Conservation (phyloP, 352 stramenopile species). For the Plasmopara halstedii region DNA sequence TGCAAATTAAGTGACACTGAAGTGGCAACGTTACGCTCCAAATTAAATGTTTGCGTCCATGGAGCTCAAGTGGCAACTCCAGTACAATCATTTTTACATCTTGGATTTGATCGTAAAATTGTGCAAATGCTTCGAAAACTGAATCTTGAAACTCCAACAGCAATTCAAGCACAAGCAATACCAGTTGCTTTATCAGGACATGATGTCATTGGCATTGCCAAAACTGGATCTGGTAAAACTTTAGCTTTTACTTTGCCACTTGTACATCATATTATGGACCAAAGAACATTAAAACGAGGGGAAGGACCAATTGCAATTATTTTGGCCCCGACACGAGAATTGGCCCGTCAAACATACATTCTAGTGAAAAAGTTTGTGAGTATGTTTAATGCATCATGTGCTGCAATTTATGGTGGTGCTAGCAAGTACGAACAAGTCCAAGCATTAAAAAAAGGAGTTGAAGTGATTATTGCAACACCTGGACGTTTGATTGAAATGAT, state of each 20-base stretch:
- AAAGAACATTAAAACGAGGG: conserved; percentile 59
- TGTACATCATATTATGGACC: conserved; percentile 85
- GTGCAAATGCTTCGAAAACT: conserved; percentile 63
- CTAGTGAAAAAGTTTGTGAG: conserved; percentile 79
- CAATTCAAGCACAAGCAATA: conserved; percentile 80
- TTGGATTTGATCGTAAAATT: conserved; percentile 60
- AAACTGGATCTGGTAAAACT: conserved; percentile 97
- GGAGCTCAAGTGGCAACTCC: conserved; percentile 39
- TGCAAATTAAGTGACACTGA: conserved; percentile 23
- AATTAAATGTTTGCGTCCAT: conserved; percentile 50
- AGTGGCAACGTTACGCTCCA: conserved; percentile 30
- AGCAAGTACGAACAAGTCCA: conserved; percentile 83
- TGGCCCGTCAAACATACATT: conserved; percentile 80
- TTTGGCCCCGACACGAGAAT: conserved; percentile 68
- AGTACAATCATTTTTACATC: conserved; percentile 71
- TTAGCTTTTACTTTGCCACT: conserved; percentile 96
- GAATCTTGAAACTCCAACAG: conserved; percentile 61
- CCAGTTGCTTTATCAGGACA: conserved; percentile 65
- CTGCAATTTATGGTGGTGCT: conserved; percentile 72
- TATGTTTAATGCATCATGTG: conserved; percentile 61
- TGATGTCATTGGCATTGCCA: conserved; percentile 85
- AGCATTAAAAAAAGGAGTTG: conserved; percentile 54
- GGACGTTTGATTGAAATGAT: conserved; percentile 82
- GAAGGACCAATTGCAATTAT: conserved; percentile 79
- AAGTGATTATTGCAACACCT: conserved; percentile 75